Conservation (phyloP, 768 basidiomycete genomes). For the Xerocomellus intermedius region DNA sequence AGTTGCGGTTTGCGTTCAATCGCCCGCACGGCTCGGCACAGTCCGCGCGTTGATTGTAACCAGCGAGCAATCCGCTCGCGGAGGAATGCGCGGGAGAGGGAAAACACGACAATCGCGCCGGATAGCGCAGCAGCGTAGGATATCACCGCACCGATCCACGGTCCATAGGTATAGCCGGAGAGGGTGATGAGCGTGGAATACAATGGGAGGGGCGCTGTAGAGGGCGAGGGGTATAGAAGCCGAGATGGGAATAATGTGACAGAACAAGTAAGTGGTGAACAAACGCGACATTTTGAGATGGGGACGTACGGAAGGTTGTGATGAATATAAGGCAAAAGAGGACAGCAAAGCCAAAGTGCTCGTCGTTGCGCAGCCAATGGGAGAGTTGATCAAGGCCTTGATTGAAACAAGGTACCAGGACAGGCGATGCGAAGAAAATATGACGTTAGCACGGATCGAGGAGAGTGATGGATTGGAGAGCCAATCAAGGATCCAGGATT, state of each 20-base stretch:
- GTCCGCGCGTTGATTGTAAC: slow-evolving; percentile 65
- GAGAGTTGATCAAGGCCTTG: slow-evolving; percentile 82
- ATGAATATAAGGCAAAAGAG: slow-evolving; percentile 83
- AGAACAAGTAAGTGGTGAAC: slow-evolving; percentile 8
- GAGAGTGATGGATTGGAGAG: neutral
- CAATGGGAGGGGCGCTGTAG: slow-evolving; percentile 79
- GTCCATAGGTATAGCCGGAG: slow-evolving; percentile 88
- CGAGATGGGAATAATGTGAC: slow-evolving; percentile 8
- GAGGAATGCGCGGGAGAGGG: slow-evolving; percentile 72
- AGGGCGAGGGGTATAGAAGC: slow-evolving; percentile 6
- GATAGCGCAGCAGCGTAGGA: slow-evolving; percentile 84
- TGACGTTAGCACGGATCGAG: slow-evolving; percentile 2
- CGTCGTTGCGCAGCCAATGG: slow-evolving; percentile 70
- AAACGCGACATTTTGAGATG: slow-evolving; percentile 1
- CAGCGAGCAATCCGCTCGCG: slow-evolving; percentile 69
- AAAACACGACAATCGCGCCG: slow-evolving; percentile 83
- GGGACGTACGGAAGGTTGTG: slow-evolving; percentile 78
- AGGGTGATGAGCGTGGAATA: slow-evolving; percentile 93
- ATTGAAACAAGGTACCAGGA: neutral
- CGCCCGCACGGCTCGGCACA: slow-evolving; percentile 80
- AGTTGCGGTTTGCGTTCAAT: slow-evolving; percentile 86
- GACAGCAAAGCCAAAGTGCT: slow-evolving; percentile 70
- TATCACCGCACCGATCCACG: slow-evolving; percentile 80
- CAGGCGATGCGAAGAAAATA: neutral
- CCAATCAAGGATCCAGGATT: neutral